phyloP scores from a whole-genome alignment of 805 yeast species.

The Yarrowia sp. region DNA sequence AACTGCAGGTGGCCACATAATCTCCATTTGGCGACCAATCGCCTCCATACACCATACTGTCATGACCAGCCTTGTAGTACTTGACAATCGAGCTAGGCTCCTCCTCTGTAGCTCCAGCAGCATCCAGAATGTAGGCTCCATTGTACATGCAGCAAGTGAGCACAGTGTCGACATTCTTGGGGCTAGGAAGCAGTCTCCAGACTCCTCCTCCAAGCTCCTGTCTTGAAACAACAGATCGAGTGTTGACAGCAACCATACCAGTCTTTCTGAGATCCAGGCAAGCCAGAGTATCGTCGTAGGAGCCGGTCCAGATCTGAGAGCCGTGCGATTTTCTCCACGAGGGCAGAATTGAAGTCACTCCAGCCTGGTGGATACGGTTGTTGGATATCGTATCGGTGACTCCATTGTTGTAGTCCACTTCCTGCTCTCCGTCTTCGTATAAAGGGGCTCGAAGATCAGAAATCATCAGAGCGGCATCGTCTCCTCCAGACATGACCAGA shows the following conservation, averaged over 20 bases:
- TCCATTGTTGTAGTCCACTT: conserved; percentile 16
- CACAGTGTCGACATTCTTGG: conserved; percentile 55
- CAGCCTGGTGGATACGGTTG: conserved; percentile 78
- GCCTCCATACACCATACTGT: conserved; percentile 95
- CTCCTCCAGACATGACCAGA: conserved; percentile 83
- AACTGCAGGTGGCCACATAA: conserved; percentile 80
- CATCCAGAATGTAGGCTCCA: conserved; percentile 76
- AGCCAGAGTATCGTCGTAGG: conserved; percentile 84
- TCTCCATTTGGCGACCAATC: conserved; percentile 69
- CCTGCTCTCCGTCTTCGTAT: conserved; percentile 36
- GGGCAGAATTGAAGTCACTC: conserved; percentile 82
- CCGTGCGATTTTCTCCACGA: conserved; percentile 52
- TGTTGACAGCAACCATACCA: conserved; percentile 58
- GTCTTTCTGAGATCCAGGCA: conserved; percentile 69
- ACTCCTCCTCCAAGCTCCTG: conserved; percentile 88
- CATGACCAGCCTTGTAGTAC: conserved; percentile 68
- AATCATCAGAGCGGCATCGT: conserved; percentile 77
- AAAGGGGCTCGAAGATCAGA: conserved; percentile 62
- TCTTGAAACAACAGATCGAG: conserved; percentile 47
- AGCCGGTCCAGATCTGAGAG: conserved; percentile 78
- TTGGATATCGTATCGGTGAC: conserved; percentile 23
- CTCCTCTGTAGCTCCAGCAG: conserved; percentile 47
- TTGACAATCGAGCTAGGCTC: conserved; percentile 47
- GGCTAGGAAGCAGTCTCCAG: conserved; percentile 82
- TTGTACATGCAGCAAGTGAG: conserved; percentile 94